Conservation (phyloP, 805 yeast genomes). For the Yamadazyma ubonensis region DNA sequence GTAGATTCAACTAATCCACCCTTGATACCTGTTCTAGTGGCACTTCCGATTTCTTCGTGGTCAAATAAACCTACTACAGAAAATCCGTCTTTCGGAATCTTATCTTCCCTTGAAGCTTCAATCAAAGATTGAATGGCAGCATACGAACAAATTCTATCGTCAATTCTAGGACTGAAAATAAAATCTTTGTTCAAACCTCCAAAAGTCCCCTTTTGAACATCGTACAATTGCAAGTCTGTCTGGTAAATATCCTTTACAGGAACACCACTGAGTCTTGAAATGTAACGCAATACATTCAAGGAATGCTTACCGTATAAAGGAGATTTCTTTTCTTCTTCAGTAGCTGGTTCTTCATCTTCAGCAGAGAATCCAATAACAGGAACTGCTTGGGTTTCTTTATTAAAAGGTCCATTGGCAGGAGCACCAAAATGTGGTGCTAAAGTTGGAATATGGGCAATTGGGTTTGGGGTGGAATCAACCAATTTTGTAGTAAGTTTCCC, state of each 20-base stretch:
- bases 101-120: constrained; percentile 28
- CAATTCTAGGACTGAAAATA: constrained; percentile 78
- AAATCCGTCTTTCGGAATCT: constrained; percentile 37
- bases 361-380: constrained; percentile 35
- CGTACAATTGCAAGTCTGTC: constrained; percentile 76
- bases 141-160: constrained; percentile 79
- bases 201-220: constrained; percentile 72
- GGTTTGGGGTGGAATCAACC: constrained; percentile 33
- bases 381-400: constrained; percentile 38
- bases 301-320: constrained; percentile 72
- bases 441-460: constrained; percentile 40
- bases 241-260: constrained; percentile 62
- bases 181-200: constrained; percentile 74
- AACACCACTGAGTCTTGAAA: constrained; percentile 60
- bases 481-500: constrained; percentile 26
- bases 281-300: constrained; percentile 61
- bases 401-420: constrained; percentile 26
- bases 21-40: constrained; percentile 76
- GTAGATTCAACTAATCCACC: constrained; percentile 70
- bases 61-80: constrained; percentile 67
- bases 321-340: constrained; percentile 59
- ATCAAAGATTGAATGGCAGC: constrained; percentile 65
- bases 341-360: constrained; percentile 45
- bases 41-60: constrained; percentile 83
- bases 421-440: constrained; percentile 40